Percentiles rank a stretch among this genome's conserved stretches.
Evolutionary conservation across 2,329 filamentous ascomycete genomes (phyloP).

Genomic region (Teratosphaeria viscida): DNA sequence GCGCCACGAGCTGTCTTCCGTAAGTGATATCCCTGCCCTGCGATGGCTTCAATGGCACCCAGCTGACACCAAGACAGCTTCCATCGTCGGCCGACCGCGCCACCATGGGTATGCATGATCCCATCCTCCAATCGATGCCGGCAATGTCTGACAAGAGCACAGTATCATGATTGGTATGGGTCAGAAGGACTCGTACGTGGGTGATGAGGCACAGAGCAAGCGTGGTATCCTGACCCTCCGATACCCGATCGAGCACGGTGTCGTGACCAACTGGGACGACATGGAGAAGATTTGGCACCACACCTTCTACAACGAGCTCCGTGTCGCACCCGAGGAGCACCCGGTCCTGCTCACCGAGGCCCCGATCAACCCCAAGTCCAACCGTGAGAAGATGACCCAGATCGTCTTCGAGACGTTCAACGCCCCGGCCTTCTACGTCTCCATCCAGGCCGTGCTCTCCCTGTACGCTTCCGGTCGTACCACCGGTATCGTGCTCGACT

Average conservation of each 20-base stretch:
- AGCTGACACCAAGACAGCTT: conserved; percentile 51
- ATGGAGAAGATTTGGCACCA: conserved; percentile 99
- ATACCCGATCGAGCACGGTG: conserved; percentile 99
- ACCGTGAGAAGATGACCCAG: conserved; percentile 99
- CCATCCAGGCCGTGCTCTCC: conserved; percentile 97
- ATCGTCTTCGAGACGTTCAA: conserved; percentile 99
- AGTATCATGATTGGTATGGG: conserved; percentile 99
- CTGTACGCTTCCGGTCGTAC: conserved; percentile 99
- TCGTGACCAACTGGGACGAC: conserved; percentile 99
- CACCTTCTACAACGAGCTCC: conserved; percentile 99
- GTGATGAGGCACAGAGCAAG: conserved; percentile 99
- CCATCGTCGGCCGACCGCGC: conserved; percentile 98
- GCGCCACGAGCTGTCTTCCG: conserved; percentile 99
- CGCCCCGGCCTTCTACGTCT: conserved; percentile 99
- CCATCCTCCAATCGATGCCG: not conserved
- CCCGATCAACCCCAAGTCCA: conserved; percentile 99
- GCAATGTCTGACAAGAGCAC: conserved; percentile 30
- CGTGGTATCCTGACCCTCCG: conserved; percentile 99
- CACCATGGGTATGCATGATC: conserved; percentile 77
- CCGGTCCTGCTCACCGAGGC: conserved; percentile 98
- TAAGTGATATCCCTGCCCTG: conserved; percentile 52
- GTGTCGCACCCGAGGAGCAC: conserved; percentile 99
- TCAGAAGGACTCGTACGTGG: conserved; percentile 99
- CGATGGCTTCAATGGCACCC: conserved; percentile 1
- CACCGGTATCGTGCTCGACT: conserved; percentile 99